phyloP scores from a whole-genome alignment of 768 basidiomycete genomes.

The Sporobolomyces pararoseus region DNA sequence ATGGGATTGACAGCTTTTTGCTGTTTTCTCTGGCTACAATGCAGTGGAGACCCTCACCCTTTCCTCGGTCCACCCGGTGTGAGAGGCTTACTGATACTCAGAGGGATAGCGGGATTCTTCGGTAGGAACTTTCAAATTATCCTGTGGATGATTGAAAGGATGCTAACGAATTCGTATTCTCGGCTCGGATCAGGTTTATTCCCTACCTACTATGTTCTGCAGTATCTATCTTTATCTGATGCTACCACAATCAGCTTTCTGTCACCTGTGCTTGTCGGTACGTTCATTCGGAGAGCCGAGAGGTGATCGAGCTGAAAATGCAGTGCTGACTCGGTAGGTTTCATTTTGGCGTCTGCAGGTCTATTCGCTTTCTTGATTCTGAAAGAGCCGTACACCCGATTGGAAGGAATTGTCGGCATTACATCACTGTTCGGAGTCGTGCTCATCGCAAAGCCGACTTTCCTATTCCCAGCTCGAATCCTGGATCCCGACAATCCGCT shows the following conservation, averaged over 20 bases:
- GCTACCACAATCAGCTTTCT: constrained; percentile 73
- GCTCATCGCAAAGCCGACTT: constrained; percentile 71
- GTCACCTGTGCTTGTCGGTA: constrained; percentile 58
- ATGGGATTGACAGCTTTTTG: constrained; percentile 23
- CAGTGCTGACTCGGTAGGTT: background rate
- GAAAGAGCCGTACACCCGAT: constrained; percentile 42
- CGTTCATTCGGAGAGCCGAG: background rate
- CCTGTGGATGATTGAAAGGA: too few relatives aligned
- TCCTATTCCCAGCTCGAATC: constrained; percentile 56
- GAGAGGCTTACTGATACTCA: constrained; percentile 57
- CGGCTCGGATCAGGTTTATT: constrained; percentile 15
- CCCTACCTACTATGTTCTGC: constrained; percentile 60
- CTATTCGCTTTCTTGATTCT: constrained; percentile 43
- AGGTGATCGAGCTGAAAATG: too few relatives aligned
- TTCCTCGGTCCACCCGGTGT: constrained; percentile 68
- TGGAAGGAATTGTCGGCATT: constrained; percentile 51
- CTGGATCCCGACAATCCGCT: background rate
- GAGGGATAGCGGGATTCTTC: constrained; percentile 71
- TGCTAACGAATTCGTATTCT: too few relatives aligned
- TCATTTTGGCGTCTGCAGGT: constrained; percentile 68
- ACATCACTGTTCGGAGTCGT: constrained; percentile 71
- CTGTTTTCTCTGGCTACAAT: constrained; percentile 13
- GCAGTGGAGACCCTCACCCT: constrained; percentile 52
- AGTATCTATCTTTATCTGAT: constrained; percentile 73
- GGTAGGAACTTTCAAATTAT: too few relatives aligned